Conservation (phyloP, 106 monocot genomes). For the Acanthochlamys bracteata region DNA sequence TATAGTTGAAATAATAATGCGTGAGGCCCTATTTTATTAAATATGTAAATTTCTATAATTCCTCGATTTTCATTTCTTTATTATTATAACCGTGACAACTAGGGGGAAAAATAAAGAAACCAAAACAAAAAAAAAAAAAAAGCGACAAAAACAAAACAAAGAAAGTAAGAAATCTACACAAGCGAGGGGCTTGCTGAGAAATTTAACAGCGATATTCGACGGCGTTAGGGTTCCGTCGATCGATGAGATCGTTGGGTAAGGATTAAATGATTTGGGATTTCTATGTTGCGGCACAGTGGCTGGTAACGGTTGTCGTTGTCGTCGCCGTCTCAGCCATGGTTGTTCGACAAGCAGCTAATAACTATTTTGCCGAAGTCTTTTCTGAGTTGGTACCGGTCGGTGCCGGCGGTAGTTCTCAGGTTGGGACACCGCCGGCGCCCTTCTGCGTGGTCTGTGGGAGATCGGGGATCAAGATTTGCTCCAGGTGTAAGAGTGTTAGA, state of each 20-base stretch:
- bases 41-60: too few relatives aligned
- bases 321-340: slow-evolving; percentile 18
- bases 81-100: too few relatives aligned
- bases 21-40: too few relatives aligned
- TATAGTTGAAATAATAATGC: too few relatives aligned
- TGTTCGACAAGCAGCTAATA: slow-evolving; percentile 19
- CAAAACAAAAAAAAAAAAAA: too few relatives aligned
- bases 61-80: too few relatives aligned
- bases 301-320: slow-evolving; percentile 32
- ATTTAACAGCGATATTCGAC: slow-evolving; percentile 26
- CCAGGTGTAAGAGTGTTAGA: slow-evolving; percentile 41
- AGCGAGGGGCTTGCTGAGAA: too few relatives aligned
- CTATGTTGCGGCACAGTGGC: slow-evolving; percentile 24
- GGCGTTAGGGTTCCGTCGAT: slow-evolving; percentile 8
- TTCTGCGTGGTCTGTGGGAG: slow-evolving; percentile 35
- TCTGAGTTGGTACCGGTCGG: slow-evolving; percentile 3
- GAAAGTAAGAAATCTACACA: too few relatives aligned
- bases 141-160: too few relatives aligned
- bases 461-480: slow-evolving; percentile 31
- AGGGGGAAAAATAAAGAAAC: too few relatives aligned
- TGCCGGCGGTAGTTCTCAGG: too few relatives aligned
- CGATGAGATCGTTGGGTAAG: neutral
- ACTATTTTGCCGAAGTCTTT: slow-evolving; percentile 24
- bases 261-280: slow-evolving; percentile 19
- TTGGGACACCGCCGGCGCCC: neutral